phyloP scores from a whole-genome alignment of 768 basidiomycete genomes.

The Pleurotus ostreatus region DNA sequence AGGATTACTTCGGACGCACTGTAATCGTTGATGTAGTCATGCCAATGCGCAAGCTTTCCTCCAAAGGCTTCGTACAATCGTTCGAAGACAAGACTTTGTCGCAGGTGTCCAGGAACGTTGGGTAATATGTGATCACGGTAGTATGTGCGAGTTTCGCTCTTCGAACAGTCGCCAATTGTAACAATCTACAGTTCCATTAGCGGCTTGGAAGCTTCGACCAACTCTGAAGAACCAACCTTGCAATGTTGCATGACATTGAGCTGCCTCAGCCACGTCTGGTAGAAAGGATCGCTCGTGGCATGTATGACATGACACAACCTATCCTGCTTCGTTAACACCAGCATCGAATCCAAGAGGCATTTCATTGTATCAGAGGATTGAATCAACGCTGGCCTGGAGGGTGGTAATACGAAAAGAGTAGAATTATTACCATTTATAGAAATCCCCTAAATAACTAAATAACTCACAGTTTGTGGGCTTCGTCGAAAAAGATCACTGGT shows the following conservation, averaged over 20 bases:
- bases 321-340: constrained; percentile 85
- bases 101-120: constrained; percentile 64
- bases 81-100: constrained; percentile 60
- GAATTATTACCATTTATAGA: not conserved
- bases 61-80: constrained; percentile 75
- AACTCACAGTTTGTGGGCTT: constrained; percentile 73
- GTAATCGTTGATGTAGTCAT: constrained; percentile 75
- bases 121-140: constrained; percentile 63
- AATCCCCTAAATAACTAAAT: constrained; percentile 16
- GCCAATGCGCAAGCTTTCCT: constrained; percentile 80
- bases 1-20: constrained; percentile 30
- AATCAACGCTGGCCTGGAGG: constrained; percentile 61
- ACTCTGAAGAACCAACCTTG: constrained; percentile 41
- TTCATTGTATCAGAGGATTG: constrained; percentile 82
- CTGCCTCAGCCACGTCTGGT: constrained; percentile 79
- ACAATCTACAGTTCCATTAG: constrained; percentile 45
- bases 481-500: constrained; percentile 80
- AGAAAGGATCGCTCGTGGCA: constrained; percentile 81
- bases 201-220: not conserved
- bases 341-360: constrained; percentile 78
- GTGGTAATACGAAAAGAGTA: not conserved
- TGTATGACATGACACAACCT: constrained; percentile 80
- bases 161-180: constrained; percentile 77
- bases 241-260: constrained; percentile 81
- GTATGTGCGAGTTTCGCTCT: constrained; percentile 62